Percentiles rank a stretch among this genome's conserved stretches.
Evolutionary conservation across 768 basidiomycete genomes (phyloP).

Genomic region (Rubroboletus satanas): DNA sequence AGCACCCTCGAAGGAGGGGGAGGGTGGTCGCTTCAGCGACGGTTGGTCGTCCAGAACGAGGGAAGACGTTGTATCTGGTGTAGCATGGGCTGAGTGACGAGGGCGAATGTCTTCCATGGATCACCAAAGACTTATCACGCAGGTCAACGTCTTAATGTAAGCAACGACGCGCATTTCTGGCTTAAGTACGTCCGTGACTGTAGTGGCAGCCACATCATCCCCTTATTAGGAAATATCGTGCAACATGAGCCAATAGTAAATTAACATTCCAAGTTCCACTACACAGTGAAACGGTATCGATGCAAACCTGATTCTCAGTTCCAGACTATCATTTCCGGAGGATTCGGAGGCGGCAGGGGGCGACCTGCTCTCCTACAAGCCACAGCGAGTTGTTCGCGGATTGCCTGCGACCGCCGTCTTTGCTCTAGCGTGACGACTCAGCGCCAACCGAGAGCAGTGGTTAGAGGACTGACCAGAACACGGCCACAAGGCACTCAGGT

Average conservation of each 20-base stretch:
- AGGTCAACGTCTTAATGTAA: conserved; percentile 16
- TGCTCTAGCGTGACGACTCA: conserved; percentile 40
- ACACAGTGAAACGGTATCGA: neutral
- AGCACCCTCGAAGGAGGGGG: conserved; percentile 51
- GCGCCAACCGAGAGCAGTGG: neutral
- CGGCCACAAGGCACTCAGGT: conserved; percentile 61
- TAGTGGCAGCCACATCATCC: conserved; percentile 24
- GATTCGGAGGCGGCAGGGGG: conserved; percentile 38
- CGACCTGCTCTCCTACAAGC: conserved; percentile 50
- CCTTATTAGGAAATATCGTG: conserved; percentile 20
- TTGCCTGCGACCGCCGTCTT: conserved; percentile 42
- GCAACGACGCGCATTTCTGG: conserved; percentile 14
- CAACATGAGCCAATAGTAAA: neutral
- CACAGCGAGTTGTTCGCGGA: conserved; percentile 43
- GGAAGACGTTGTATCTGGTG: conserved; percentile 1
- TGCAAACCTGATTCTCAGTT: neutral
- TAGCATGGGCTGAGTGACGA: neutral
- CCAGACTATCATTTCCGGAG: conserved; percentile 1
- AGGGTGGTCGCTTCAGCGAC: conserved; percentile 58
- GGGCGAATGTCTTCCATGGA: conserved; percentile 18
- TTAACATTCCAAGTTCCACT: neutral
- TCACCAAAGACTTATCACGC: conserved; percentile 11
- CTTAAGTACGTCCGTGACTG: conserved; percentile 21
- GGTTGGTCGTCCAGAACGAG: conserved; percentile 13
- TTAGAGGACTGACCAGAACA: conserved; percentile 46